phyloP scores from a whole-genome alignment of 73 alveolate genomes.

The Paramecium pentaurelia region DNA sequence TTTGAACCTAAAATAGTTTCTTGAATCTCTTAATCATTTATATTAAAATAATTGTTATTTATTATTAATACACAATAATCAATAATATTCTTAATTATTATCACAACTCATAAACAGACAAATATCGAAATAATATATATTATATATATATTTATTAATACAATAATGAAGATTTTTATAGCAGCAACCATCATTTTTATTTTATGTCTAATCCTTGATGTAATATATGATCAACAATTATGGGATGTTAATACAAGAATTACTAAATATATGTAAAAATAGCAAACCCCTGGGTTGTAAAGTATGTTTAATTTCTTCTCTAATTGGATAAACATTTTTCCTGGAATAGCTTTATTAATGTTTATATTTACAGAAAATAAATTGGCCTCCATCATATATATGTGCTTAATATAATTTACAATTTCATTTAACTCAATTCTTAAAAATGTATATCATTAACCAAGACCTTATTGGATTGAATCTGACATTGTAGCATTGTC shows the following conservation, averaged over 20 bases:
- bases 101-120: background rate
- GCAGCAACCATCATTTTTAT: background rate
- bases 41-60: background rate
- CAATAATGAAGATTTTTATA: background rate
- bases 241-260: background rate
- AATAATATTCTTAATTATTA: background rate
- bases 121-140: background rate
- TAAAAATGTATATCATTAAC: slow-evolving; percentile 46
- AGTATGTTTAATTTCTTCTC: background rate
- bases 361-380: background rate
- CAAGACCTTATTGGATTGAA: slow-evolving; percentile 51
- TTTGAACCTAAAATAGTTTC: background rate
- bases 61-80: no score
- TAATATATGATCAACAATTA: background rate
- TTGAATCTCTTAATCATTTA: slow-evolving; percentile 21
- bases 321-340: background rate
- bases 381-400: background rate
- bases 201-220: background rate
- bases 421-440: slow-evolving; percentile 1
- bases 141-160: background rate
- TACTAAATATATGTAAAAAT: background rate
- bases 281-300: background rate
- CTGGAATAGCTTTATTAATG: background rate
- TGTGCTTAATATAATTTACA: background rate
- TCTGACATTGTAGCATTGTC: background rate